Evolutionary conservation across 495 filamentous ascomycete genomes (phyloP).

Genomic region (Talaromyces nanjingensis): DNA sequence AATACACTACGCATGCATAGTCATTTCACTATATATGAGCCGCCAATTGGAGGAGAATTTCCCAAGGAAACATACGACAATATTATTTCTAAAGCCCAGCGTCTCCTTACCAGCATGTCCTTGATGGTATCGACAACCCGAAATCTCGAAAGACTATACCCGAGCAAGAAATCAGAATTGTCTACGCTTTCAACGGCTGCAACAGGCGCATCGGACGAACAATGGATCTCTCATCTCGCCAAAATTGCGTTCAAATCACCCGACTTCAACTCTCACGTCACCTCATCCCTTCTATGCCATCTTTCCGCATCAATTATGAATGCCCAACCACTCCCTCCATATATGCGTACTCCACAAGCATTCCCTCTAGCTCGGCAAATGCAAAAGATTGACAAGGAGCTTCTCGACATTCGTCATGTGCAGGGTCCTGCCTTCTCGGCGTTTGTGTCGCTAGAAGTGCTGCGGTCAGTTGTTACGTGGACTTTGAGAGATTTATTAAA

Average conservation of each 20-base stretch:
- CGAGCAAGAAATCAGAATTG: conserved; percentile 10
- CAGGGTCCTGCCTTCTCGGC: conserved; percentile 66
- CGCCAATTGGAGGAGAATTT: conserved; percentile 30
- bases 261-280: conserved; percentile 53
- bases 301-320: conserved; percentile 58
- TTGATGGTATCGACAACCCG: conserved; percentile 51
- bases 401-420: conserved; percentile 58
- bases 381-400: conserved; percentile 40
- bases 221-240: conserved; percentile 23
- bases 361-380: conserved; percentile 49
- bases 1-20: too few species aligned
- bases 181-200: neutral
- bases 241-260: conserved; percentile 25
- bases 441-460: conserved; percentile 69
- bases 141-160: conserved; percentile 17
- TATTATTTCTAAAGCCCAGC: conserved; percentile 27
- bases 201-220: conserved; percentile 9
- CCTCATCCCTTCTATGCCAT: conserved; percentile 57
- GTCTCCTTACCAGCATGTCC: conserved; percentile 57
- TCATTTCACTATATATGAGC: conserved; percentile 17
- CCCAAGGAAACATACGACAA: conserved; percentile 26
- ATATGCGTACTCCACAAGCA: conserved; percentile 46
- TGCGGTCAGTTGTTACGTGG: conserved; percentile 47
- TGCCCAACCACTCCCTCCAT: conserved; percentile 52
- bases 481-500: conserved; percentile 17